Evolutionary conservation across 768 basidiomycete genomes (phyloP).

Genomic region (Boletus sp.): DNA sequence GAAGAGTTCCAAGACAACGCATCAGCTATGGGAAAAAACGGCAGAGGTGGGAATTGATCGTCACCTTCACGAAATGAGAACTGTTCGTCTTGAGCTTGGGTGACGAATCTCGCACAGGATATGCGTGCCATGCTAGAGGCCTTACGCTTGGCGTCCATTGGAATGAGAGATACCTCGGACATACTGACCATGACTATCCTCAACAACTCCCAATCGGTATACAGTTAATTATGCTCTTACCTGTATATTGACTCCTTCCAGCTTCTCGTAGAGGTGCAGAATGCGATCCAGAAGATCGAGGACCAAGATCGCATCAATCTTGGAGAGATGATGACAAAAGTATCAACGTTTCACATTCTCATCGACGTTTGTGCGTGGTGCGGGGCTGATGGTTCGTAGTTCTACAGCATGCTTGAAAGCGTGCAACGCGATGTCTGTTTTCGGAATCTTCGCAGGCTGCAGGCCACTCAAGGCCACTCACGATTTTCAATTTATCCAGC

Average conservation of each 20-base stretch:
- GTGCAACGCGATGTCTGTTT: conserved; percentile 23
- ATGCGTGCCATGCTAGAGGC: conserved; percentile 25
- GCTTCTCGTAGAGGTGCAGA: conserved; percentile 23
- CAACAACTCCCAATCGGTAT: conserved; percentile 23
- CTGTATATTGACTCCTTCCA: conserved; percentile 11
- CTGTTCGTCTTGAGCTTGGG: neutral
- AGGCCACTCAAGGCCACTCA: conserved; percentile 1
- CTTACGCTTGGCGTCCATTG: conserved; percentile 17
- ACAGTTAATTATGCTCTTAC: neutral
- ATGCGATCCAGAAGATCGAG: conserved; percentile 19
- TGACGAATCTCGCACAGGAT: conserved; percentile 21
- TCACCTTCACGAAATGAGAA: neutral
- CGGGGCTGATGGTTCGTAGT: conserved; percentile 20
- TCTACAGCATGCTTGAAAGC: conserved; percentile 24
- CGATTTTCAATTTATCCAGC: conserved; percentile 13
- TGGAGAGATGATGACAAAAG: conserved; percentile 21
- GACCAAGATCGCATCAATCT: conserved; percentile 19
- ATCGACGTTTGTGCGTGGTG: neutral
- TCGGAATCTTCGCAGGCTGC: neutral
- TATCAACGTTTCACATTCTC: conserved; percentile 8
- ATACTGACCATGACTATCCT: conserved; percentile 8
- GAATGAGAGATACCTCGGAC: conserved; percentile 23
- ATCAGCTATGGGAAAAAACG: conserved; percentile 30
- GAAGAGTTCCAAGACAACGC: conserved; percentile 27
- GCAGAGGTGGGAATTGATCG: conserved; percentile 21